These are phyloP conservation scores for Diaporthe citri DNA, from an alignment of 2,329 filamentous ascomycete species.

Conservation along the genomic window DNA sequence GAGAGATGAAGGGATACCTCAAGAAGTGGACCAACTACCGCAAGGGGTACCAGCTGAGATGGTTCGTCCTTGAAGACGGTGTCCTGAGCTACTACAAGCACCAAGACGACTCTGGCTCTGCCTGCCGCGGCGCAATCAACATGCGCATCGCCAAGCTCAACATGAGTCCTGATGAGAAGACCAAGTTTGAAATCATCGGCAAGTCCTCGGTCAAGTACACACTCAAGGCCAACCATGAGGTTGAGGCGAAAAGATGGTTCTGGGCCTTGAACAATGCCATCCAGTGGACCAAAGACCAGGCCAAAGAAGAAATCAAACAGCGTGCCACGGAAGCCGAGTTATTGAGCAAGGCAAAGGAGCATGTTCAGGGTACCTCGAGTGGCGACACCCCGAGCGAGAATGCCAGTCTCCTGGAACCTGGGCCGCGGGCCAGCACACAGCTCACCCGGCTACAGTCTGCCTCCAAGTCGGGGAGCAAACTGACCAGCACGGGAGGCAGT, in stretches of 20 bases:
- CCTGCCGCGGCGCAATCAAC: slow-evolving; percentile 97
- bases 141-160: slow-evolving; percentile 96
- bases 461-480: slow-evolving; percentile 51
- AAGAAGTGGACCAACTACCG: slow-evolving; percentile 99
- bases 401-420: slow-evolving; percentile 62
- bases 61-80: slow-evolving; percentile 98
- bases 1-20: slow-evolving; percentile 98
- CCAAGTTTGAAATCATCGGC: slow-evolving; percentile 96
- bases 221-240: slow-evolving; percentile 96
- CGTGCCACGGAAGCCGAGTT: slow-evolving; percentile 80
- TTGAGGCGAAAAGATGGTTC: slow-evolving; percentile 98
- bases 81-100: slow-evolving; percentile 99
- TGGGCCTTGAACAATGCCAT: slow-evolving; percentile 99
- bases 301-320: slow-evolving; percentile 87
- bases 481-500: slow-evolving; percentile 61
- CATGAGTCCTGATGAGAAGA: slow-evolving; percentile 98
- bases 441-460: slow-evolving; percentile 56
- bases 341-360: slow-evolving; percentile 82
- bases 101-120: slow-evolving; percentile 95
- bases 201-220: slow-evolving; percentile 99
- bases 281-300: slow-evolving; percentile 97
- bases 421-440: slow-evolving; percentile 58
- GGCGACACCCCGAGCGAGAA: slow-evolving; percentile 64
- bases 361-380: slow-evolving; percentile 60
- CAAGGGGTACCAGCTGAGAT: slow-evolving; percentile 94